Base-by-base conservation (phyloP, 768 basidiomycete species). In the Strobilomyces dryophilus region DNA sequence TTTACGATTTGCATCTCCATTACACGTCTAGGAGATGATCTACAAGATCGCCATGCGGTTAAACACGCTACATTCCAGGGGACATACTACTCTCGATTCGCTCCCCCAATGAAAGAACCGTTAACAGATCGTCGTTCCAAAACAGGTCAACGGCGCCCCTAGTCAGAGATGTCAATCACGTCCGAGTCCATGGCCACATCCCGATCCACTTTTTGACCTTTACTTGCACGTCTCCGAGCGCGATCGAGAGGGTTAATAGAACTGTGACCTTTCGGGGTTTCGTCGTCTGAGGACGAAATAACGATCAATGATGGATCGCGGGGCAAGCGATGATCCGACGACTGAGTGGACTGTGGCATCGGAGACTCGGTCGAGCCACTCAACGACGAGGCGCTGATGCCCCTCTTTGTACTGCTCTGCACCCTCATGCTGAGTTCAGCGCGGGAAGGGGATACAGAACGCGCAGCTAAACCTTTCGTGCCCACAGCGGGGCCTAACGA, bases 91-190 rank as follows among this genome's bases (percentile, higher is more conserved):
- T 24, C 24, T 24, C 24, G 24, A 15, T 27, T 12, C 21, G 29
- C 9, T 29, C 9, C 29, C 29, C 29, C 7, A 29, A 29, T 44
- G 18, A 29, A 35, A 26, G 18, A 24, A 24, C 24, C 4, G 24
- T 24, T 24, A 24, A 2, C 24, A 24, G 24, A 26, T 29, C 17
- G 24, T 8, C 24, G 4, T 24, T 27, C n/a, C 12, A 17, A 39
- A 43, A 53, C 20, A n/a, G 35, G 36, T 24, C 4, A 29, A 9
- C n/a, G 18, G 40, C 11, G 27, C 36, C 35, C 32, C 51, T 64
- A 64, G 45, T 63, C 58, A 44, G 78, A 82, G 37, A 89, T 70
- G 52, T 83, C 79, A 59, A 89, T 82, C 27, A 88, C 72, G 24
- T 82, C 79, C 17, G 66, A 69, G 24, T 68, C 62, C 11, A 57